Evolutionary conservation across 75 land plant genomes (phyloP), one percentile per base, ranked within the genome.

Genomic region (Picea glauca): DNA sequence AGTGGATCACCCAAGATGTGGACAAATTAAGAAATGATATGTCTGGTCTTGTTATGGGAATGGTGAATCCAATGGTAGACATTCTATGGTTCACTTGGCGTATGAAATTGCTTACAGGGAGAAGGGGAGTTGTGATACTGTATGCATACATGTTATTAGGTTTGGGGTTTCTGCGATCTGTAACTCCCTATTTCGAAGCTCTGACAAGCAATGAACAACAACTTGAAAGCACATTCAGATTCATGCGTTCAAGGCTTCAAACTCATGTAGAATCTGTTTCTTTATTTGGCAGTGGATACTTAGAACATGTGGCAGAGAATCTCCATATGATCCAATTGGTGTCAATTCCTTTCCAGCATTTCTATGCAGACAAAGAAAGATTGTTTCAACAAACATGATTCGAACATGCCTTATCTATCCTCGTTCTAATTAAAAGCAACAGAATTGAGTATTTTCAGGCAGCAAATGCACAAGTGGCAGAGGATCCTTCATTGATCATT

Each of bases 251-350:
- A 75, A 89, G 99, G 80, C 77, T 97, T 31, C 88, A 93, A 18
- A 90, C 93, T 23, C 99, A 97, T 91, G 99, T 98, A 58, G 98
- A 97, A 81, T 97, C 99, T 75, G 84, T 94, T 85, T 98, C 99
- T 76, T 97, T 97, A 87, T 97, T 96, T 94, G 99, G 99, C 63
- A 98, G 99, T 58, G 99, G 99, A 26, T 26, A 26, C 26, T 26
- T 26, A 26, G 26, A 26, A 26, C 26, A 26, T 26, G 26, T 26
- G 26, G 26, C 26, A 26, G 26, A 26, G 26, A 26, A 26, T 26
- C 26, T 26, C 26, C 26, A 26, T 26, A 26, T 26, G 0, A 26
- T 26, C 26, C 26, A 26, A 26, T 26, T 26, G 26, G 26, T 26
- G 26, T 26, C 26, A 0, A 26, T 26, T 26, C 26, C 26, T 26